Base-by-base conservation (phyloP, 768 basidiomycete genomes). In the Phanerodontia chrysosporium region DNA sequence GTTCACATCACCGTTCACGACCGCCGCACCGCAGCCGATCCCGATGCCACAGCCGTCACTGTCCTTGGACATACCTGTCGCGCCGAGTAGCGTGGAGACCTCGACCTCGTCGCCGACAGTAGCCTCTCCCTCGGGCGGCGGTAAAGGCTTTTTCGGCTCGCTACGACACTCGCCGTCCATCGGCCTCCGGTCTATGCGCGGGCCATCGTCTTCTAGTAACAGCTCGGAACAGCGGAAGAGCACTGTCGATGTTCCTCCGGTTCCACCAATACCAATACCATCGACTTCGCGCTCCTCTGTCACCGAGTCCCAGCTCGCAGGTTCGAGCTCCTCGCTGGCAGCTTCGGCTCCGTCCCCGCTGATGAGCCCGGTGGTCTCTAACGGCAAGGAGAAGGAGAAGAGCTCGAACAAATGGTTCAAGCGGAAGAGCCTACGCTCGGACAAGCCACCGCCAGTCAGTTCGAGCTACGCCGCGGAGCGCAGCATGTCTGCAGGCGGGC, bases 391-490 rank as follows among this genome's bases (percentile, higher is more conserved):
- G 16, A 72, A 69, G 75, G 66, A 76, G 76, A 79, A 79, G 63
- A 62, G 74, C 16, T 74, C 75, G 36, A 22, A 32, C 6, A 62
- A 66, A 3, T 86, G 84, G 83, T 83, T 83, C 63, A 81, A 80
- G 67, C 76, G 82, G 53, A 84, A 79, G 69, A 83, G 79, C 64
- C 67, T 81, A 58, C 63, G 65, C 21, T 53, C 57, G 6, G 58
- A 59, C 44, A 57, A 30, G 63, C 65, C 12, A 64, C 62, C 27
- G 45, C 55, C 39, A 44, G 53, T 10, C 29, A 36, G 30, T 42
- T 25, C 28, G 28, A 55, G 16, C 55, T 52, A 6, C 45, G 55
- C 46, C 61, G 44, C 22, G 49, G 59, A 62, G 55, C 44, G 55
- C 6, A 46, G 45, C 27, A 14, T 44, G 12, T 57, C 55, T 5